These are phyloP conservation scores for Leonotis leonurus DNA, from an alignment of 257 asterid species.

Conservation along the genomic window DNA sequence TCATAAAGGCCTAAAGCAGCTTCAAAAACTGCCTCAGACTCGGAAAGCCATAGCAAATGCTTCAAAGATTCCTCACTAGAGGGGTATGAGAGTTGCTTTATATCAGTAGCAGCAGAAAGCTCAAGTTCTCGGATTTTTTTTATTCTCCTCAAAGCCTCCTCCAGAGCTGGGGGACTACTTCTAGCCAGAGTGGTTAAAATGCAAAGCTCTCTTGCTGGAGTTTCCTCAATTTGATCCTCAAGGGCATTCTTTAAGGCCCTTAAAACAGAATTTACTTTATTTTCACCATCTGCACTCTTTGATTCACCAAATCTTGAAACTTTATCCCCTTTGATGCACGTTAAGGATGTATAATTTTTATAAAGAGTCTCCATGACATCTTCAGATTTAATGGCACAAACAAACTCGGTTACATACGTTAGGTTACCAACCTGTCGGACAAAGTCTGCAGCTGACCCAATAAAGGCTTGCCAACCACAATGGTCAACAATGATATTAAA, in stretches of 20 bases:
- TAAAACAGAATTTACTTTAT: slow-evolving; percentile 55
- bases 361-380: slow-evolving; percentile 73
- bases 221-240: slow-evolving; percentile 60
- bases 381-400: slow-evolving; percentile 69
- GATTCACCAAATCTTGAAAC: slow-evolving; percentile 23
- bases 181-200: slow-evolving; percentile 89
- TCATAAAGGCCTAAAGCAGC: slow-evolving; percentile 96
- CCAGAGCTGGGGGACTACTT: slow-evolving; percentile 78
- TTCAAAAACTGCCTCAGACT: slow-evolving; percentile 77
- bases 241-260: slow-evolving; percentile 71
- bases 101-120: slow-evolving; percentile 53
- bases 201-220: slow-evolving; percentile 85
- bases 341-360: slow-evolving; percentile 37
- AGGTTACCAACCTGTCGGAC: slow-evolving; percentile 73
- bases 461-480: slow-evolving; percentile 78
- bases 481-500: slow-evolving; percentile 82
- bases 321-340: slow-evolving; percentile 27
- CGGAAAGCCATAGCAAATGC: slow-evolving; percentile 90
- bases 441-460: slow-evolving; percentile 61
- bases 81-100: slow-evolving; percentile 41
- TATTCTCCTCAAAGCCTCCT: slow-evolving; percentile 80
- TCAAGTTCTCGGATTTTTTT: slow-evolving; percentile 76
- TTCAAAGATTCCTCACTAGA: slow-evolving; percentile 93
- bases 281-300: slow-evolving; percentile 28
- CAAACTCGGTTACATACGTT: slow-evolving; percentile 79